Evolutionary conservation across 495 filamentous ascomycete species (phyloP).

Genomic region (Aspergillus avenaceus): DNA sequence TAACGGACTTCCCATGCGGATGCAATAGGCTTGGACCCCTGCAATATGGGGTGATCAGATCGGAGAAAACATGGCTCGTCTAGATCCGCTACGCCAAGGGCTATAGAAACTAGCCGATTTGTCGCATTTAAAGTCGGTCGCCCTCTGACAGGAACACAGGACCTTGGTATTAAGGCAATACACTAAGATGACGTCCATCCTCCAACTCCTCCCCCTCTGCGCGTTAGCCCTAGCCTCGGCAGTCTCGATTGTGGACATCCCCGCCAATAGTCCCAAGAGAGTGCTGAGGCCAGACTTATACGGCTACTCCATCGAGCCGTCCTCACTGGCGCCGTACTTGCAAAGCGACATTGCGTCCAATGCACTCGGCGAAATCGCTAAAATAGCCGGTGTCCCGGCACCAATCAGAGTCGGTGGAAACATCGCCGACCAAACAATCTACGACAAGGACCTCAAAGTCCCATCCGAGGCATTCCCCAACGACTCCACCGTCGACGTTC

Average conservation of each 20-base stretch:
- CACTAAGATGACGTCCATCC: neutral
- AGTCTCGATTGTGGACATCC: neutral
- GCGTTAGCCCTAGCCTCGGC: neutral
- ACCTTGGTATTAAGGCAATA: no score
- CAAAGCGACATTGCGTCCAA: neutral
- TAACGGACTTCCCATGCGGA: no score
- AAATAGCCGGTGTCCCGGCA: neutral
- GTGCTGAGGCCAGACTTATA: slow-evolving; percentile 4
- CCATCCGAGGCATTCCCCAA: neutral
- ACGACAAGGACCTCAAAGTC: neutral
- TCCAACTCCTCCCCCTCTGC: neutral
- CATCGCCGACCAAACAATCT: slow-evolving; percentile 6
- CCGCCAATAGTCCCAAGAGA: neutral
- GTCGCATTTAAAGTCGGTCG: no score
- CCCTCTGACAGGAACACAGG: no score
- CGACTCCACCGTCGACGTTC: slow-evolving; percentile 1
- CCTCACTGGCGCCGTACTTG: neutral
- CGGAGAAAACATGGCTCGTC: no score
- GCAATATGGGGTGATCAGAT: no score
- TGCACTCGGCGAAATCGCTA: neutral
- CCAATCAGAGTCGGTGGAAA: slow-evolving; percentile 7
- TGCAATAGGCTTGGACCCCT: no score
- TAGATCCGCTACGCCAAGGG: no score
- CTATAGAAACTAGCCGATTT: no score
- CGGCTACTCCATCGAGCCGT: slow-evolving; percentile 7